Conservation (phyloP, 352 stramenopile genomes). For the Phytophthora idaei region DNA sequence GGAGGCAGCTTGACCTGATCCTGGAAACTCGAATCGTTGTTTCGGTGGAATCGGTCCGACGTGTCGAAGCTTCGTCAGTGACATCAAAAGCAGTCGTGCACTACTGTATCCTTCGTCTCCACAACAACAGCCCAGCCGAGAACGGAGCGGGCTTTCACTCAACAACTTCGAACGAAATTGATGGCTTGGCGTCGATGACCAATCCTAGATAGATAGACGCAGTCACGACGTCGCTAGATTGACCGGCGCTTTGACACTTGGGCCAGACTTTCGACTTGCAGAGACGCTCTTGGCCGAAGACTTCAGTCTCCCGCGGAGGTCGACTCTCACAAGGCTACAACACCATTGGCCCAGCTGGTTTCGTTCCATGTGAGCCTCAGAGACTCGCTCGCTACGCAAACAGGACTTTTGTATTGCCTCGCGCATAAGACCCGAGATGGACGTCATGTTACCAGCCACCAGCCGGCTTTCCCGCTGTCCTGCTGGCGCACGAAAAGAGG, state of each 20-base stretch:
- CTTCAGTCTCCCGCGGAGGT: constrained; percentile 14
- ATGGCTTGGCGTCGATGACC: no score
- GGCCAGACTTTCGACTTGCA: constrained; percentile 16
- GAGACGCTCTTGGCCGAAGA: constrained; percentile 15
- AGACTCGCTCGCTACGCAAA: not conserved
- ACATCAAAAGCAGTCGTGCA: no score
- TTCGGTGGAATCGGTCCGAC: no score
- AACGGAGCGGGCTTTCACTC: no score
- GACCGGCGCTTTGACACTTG: constrained; percentile 15
- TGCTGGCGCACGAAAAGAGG: constrained; percentile 26
- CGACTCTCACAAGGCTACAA: constrained; percentile 22
- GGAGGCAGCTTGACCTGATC: no score
- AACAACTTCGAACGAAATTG: no score
- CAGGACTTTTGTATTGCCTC: constrained; percentile 16
- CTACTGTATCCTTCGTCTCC: no score
- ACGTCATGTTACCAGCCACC: constrained; percentile 34
- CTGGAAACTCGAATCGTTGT: no score
- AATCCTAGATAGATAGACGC: no score
- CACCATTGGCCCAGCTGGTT: constrained; percentile 28
- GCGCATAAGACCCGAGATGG: constrained; percentile 27
- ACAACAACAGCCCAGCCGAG: no score
- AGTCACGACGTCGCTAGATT: not conserved
- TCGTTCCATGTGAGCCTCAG: constrained; percentile 1
- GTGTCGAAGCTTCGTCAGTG: no score
- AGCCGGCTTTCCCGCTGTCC: constrained; percentile 29